These are phyloP conservation scores for Candida multigemmis DNA, from an alignment of 805 yeast species.

Conservation along the genomic window DNA sequence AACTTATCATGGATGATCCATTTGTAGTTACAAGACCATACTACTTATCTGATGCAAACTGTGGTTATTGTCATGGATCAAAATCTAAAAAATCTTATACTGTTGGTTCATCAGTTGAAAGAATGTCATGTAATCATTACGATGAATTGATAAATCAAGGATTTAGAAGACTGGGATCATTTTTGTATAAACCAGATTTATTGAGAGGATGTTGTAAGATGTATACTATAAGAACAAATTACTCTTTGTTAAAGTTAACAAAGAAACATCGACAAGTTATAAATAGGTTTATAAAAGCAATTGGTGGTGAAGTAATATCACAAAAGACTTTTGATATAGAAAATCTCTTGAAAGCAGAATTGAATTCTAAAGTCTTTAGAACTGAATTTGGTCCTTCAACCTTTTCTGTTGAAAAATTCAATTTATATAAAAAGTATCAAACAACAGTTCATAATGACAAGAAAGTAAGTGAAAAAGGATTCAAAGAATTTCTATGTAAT, in stretches of 20 bases:
- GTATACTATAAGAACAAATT: conserved; percentile 64
- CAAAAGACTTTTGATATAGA: conserved; percentile 11
- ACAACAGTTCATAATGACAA: conserved; percentile 57
- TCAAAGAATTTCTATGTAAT: conserved; percentile 59
- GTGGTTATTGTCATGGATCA: conserved; percentile 68
- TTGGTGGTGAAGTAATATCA: conserved; percentile 10
- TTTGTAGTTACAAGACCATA: conserved; percentile 36
- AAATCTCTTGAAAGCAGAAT: conserved; percentile 32
- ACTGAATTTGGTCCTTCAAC: conserved; percentile 46
- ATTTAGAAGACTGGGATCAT: conserved; percentile 70
- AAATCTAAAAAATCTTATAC: conserved; percentile 14
- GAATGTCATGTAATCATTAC: conserved; percentile 45
- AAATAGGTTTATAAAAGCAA: conserved; percentile 46
- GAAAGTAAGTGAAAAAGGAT: conserved; percentile 38
- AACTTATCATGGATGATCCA: too few species aligned
- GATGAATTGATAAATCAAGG: conserved; percentile 64
- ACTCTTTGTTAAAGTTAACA: conserved; percentile 33
- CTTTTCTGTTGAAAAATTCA: conserved; percentile 50
- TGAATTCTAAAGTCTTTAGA: conserved; percentile 18
- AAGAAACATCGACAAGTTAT: conserved; percentile 63
- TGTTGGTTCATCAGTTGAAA: conserved; percentile 31
- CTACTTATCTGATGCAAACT: conserved; percentile 35
- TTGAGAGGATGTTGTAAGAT: conserved; percentile 69
- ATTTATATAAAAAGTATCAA: conserved; percentile 63
- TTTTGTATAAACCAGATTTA: conserved; percentile 56